These are phyloP conservation scores for Albophoma yamanashiensis DNA, from an alignment of 2,329 filamentous ascomycete species.

Conservation along the genomic window DNA sequence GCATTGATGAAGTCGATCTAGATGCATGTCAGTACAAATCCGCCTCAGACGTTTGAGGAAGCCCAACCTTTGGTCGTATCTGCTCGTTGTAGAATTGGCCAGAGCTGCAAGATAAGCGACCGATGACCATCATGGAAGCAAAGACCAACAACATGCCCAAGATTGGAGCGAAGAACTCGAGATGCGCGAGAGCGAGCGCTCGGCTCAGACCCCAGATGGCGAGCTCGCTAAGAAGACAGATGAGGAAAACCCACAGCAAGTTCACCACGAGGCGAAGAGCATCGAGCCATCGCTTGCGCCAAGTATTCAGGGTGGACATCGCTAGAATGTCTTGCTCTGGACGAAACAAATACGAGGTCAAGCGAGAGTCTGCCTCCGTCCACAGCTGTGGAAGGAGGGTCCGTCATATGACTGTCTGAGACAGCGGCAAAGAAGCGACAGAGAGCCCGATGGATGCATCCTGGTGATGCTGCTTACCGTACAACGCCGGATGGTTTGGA, in stretches of 20 bases:
- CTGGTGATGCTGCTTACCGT: background rate
- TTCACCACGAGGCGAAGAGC: constrained; percentile 4
- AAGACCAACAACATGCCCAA: constrained; percentile 34
- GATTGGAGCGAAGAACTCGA: constrained; percentile 37
- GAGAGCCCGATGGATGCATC: background rate
- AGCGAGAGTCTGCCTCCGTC: background rate
- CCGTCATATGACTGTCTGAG: background rate
- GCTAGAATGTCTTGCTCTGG: background rate
- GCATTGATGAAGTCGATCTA: constrained; percentile 40
- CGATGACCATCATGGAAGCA: constrained; percentile 18
- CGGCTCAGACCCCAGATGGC: constrained; percentile 32
- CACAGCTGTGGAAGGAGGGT: background rate
- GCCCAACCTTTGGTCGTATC: constrained; percentile 22
- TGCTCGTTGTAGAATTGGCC: constrained; percentile 17
- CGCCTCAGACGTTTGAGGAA: background rate
- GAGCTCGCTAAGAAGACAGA: constrained; percentile 32
- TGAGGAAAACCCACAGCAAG: constrained; percentile 20
- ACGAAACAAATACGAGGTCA: background rate
- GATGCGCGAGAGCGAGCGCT: constrained; percentile 16
- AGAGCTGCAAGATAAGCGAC: constrained; percentile 5
- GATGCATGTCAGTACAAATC: background rate
- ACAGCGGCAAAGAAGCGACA: background rate
- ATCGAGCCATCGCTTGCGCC: constrained; percentile 6
- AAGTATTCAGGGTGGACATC: background rate
- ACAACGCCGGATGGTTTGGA: constrained; percentile 2